Evolutionary conservation across 805 yeast species (phyloP), one percentile per base, ranked within the genome.

Genomic region (Kazachstania kunashirensis): DNA sequence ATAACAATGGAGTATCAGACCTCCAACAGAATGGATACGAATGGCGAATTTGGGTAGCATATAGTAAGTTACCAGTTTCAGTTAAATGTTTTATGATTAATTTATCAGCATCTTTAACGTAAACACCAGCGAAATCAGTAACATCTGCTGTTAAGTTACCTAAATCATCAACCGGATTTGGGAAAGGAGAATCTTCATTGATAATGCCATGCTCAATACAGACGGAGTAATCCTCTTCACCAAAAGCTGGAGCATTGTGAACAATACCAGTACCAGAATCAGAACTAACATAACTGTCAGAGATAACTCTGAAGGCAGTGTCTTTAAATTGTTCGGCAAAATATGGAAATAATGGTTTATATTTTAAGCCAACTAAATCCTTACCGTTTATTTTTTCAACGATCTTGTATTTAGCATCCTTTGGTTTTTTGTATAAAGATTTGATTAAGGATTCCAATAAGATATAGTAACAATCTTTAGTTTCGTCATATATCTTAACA

Each of bases 1-100:
- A 92, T 48, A 92, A 63, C 59, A 92, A 76, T 37, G 99, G 99
- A 21, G 99, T 92, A 59, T 92, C 98, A 3, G 97, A 89, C 75
- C 99, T 82, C 99, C 99, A 92, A 70, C 99, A 92, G 81, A 92
- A 92, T 53, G 99, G 98, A 65, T 92, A 92, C 62, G 94, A 81
- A 72, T 92, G 99, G 66, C 79, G 78, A 48, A 88, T 71, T 70
- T 92, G 97, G 29, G 84, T 68, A 40, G 78, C 80, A 29, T 77
- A 73, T 46, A 92, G 68, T 25, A 92, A 49, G 47, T 79, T 73
- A 35, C 95, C 97, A 27, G 68, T 61, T 36, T 76, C 83, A 41
- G 92, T 83, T 58, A 92, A 70, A 46, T 73, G 66, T 65, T 85
- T 88, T 62, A 92, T 85, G 58, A 92, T 89, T 53, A 75, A 71